Percentiles rank a stretch among this genome's conserved stretches.
These are phyloP conservation scores for Aureobasidium mangrovei DNA, from an alignment of 2,329 filamentous ascomycete species.

Conservation along the genomic window DNA sequence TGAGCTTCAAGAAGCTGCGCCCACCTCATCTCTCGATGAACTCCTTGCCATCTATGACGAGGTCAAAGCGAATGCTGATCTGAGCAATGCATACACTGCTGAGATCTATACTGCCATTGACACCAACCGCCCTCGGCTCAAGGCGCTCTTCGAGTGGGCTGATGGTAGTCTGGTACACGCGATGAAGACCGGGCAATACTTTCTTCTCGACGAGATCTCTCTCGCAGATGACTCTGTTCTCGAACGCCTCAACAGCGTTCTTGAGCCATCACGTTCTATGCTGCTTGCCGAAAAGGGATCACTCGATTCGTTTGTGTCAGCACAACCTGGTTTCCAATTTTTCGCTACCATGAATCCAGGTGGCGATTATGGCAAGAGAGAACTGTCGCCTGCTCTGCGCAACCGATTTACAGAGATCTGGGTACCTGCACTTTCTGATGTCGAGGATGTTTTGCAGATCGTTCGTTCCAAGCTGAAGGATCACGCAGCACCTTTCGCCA, in stretches of 20 bases:
- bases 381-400: slow-evolving; percentile 85
- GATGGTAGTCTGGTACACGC: slow-evolving; percentile 90
- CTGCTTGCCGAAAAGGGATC: slow-evolving; percentile 90
- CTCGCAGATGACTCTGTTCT: slow-evolving; percentile 95
- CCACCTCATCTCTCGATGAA: slow-evolving; percentile 40
- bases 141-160: slow-evolving; percentile 90
- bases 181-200: slow-evolving; percentile 83
- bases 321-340: slow-evolving; percentile 78
- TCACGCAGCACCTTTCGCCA: slow-evolving; percentile 49
- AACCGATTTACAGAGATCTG: slow-evolving; percentile 99
- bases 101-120: slow-evolving; percentile 29
- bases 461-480: slow-evolving; percentile 61
- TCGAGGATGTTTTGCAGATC: slow-evolving; percentile 81
- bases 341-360: slow-evolving; percentile 99
- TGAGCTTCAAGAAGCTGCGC: slow-evolving; percentile 18
- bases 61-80: slow-evolving; percentile 31
- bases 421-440: slow-evolving; percentile 81
- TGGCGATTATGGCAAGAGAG: slow-evolving; percentile 95
- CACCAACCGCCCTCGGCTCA: slow-evolving; percentile 52
- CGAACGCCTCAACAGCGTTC: slow-evolving; percentile 89
- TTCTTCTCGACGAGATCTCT: slow-evolving; percentile 95
- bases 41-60: slow-evolving; percentile 52
- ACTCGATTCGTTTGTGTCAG: slow-evolving; percentile 69
- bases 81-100: slow-evolving; percentile 13
- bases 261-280: slow-evolving; percentile 79